Evolutionary conservation across 2,329 filamentous ascomycete species (phyloP), one percentile per base, ranked within the genome.

Genomic region (Trichoderma semiorbis): DNA sequence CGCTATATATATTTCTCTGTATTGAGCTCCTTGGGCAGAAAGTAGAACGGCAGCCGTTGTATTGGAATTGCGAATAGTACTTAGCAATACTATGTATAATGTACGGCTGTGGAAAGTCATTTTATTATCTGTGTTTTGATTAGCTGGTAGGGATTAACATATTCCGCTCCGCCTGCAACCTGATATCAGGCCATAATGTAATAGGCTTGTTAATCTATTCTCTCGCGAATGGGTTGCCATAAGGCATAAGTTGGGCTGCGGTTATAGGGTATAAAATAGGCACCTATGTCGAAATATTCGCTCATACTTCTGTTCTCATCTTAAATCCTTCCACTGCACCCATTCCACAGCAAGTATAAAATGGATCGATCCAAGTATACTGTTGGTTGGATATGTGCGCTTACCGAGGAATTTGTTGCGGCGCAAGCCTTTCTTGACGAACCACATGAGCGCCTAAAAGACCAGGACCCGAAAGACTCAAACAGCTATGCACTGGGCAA

Each of bases 41-140:
- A 18, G 36, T 7, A 8, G 6, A 39, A 18, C 6, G 0, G 16
- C 5, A 1, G 2, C 1, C 36, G 7, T 39, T 7, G 8, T 3
- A 18, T 36, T 0, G 14, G 16, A 36, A 36, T 39, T 39, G 36
- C 3, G 2, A 39, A 18, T 0, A 18, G 14, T 39, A 16, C 36
- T 5, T 14, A 16, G 14, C 0, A 3, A 6, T 39, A 7, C 12
- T 16, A 39, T 39, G 6, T 7, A 18, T 39, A 39, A 18, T 39
- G 18, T 8, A 39, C 4, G 0, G 36, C 36, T 18, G 18, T 2
- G 16, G 5, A 39, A 7, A 8, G 36, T 18, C 1, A 6, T 18
- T 7, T 3, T 39, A 7, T 16, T 1, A n/a, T 39, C 36, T 39
- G 0, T 7, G 16, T 39, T 39, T 39, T 39, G 14, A 39, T 18